phyloP scores from a whole-genome alignment of 495 filamentous ascomycete species.

The Evernia prunastri region DNA sequence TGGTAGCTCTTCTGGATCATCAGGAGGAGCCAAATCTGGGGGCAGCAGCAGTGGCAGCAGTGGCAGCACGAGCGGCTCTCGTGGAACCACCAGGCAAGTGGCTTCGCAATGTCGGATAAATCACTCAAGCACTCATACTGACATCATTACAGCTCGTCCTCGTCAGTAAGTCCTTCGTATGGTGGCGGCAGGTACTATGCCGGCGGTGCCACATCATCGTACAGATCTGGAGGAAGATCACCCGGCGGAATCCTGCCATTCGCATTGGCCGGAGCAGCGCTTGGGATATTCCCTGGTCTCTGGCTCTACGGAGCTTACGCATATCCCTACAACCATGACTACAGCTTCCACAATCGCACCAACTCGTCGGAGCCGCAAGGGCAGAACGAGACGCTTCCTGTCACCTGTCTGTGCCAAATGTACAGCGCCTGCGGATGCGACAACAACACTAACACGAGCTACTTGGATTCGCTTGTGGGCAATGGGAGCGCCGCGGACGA shows the following conservation, averaged over 20 bases:
- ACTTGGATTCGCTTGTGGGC: conserved; percentile 55
- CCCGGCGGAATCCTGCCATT: conserved; percentile 53
- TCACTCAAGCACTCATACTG: conserved; percentile 2
- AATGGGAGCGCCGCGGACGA: conserved; percentile 52
- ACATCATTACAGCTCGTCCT: conserved; percentile 51
- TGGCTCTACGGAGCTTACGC: conserved; percentile 61
- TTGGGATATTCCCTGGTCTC: conserved; percentile 53
- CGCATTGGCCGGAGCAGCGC: conserved; percentile 48
- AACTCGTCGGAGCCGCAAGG: conserved; percentile 30
- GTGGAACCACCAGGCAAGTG: conserved; percentile 21
- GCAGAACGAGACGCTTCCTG: conserved; percentile 61
- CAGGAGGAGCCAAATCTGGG: conserved; percentile 16
- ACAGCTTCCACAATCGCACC: conserved; percentile 54
- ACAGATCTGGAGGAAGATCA: conserved; percentile 52
- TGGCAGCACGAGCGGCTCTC: conserved; percentile 20
- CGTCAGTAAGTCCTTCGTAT: conserved; percentile 53
- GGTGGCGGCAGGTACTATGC: conserved; percentile 69
- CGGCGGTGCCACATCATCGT: conserved; percentile 68
- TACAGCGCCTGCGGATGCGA: conserved; percentile 77
- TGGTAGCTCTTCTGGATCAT: conserved; percentile 23
- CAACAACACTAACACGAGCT: conserved; percentile 55
- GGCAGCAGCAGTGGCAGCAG: conserved; percentile 24
- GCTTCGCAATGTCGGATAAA: conserved; percentile 3
- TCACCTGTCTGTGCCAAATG: conserved; percentile 67
- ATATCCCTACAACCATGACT: conserved; percentile 60